Conservation (phyloP, 495 filamentous ascomycete species). For the Polyplosphaeria fusca region DNA sequence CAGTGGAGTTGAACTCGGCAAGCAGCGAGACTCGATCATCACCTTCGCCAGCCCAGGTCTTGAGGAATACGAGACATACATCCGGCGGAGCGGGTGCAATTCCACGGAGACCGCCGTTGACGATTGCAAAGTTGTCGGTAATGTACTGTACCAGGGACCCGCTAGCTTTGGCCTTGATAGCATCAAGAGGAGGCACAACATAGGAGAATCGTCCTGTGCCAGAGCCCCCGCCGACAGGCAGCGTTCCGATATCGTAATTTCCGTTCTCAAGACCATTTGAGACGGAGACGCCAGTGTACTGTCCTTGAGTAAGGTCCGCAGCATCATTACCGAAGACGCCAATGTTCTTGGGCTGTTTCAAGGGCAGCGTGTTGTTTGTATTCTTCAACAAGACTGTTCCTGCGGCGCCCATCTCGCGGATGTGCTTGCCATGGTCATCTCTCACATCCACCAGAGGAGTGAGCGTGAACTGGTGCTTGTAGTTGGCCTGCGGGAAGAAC, state of each 20-base stretch:
- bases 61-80: slow-evolving; percentile 57
- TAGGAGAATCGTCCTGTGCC: slow-evolving; percentile 54
- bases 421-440: slow-evolving; percentile 47
- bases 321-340: slow-evolving; percentile 64
- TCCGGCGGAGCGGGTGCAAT: slow-evolving; percentile 31
- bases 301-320: slow-evolving; percentile 36
- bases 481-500: slow-evolving; percentile 18
- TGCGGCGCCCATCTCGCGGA: slow-evolving; percentile 57
- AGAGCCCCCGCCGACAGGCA: slow-evolving; percentile 58
- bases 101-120: slow-evolving; percentile 37
- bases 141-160: slow-evolving; percentile 34
- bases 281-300: neutral
- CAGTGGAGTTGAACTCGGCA: slow-evolving; percentile 46
- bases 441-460: slow-evolving; percentile 48
- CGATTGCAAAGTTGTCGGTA: slow-evolving; percentile 44
- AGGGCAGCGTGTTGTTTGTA: slow-evolving; percentile 50
- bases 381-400: slow-evolving; percentile 65
- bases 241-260: slow-evolving; percentile 55
- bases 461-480: slow-evolving; percentile 13
- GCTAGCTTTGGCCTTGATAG: slow-evolving; percentile 45
- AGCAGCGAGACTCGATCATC: slow-evolving; percentile 46
- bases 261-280: slow-evolving; percentile 41
- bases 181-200: slow-evolving; percentile 56
- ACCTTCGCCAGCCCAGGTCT: slow-evolving; percentile 55
- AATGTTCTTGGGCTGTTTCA: slow-evolving; percentile 52